A percentile compares a stretch with the other conserved stretches of the same genome.
These are phyloP conservation scores for Hypomyces rosellus DNA, from an alignment of 2,329 filamentous ascomycete species.

Conservation along the genomic window DNA sequence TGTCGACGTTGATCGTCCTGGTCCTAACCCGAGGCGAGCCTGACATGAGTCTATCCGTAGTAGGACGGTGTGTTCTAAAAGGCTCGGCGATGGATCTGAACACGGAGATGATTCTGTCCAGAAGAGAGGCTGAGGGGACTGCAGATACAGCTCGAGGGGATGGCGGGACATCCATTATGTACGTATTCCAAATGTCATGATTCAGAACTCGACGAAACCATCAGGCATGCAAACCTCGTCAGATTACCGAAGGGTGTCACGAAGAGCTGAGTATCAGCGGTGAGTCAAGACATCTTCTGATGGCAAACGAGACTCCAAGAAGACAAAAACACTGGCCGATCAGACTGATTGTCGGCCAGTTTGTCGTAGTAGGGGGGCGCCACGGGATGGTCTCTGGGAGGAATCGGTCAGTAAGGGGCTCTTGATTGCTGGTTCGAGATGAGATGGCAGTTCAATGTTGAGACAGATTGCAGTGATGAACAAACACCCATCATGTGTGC, in stretches of 20 bases:
- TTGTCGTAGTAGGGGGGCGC: too few relatives aligned
- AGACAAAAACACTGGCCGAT: too few relatives aligned
- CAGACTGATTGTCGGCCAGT: too few relatives aligned
- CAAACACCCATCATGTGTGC: too few relatives aligned
- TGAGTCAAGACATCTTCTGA: constrained; percentile 3
- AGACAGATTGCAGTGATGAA: too few relatives aligned
- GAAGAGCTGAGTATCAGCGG: background rate
- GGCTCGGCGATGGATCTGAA: background rate
- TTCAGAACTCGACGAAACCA: constrained; percentile 2
- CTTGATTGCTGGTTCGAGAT: too few relatives aligned
- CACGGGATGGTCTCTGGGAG: too few relatives aligned
- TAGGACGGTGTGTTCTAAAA: background rate
- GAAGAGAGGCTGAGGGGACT: background rate
- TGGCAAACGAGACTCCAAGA: too few relatives aligned
- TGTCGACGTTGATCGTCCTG: constrained; percentile 23
- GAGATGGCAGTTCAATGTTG: too few relatives aligned
- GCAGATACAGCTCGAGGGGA: background rate
- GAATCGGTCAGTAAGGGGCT: too few relatives aligned
- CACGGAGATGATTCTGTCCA: background rate
- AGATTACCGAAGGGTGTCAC: background rate
- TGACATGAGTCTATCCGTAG: constrained; percentile 14
- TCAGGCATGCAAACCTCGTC: background rate
- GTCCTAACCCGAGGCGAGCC: constrained; percentile 9
- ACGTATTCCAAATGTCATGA: constrained; percentile 1
- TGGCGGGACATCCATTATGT: constrained; percentile 2